A percentile compares a stretch with the other conserved stretches of the same genome.
phyloP scores from a whole-genome alignment of 208 protist genomes.

The Borovskyia barvae region DNA sequence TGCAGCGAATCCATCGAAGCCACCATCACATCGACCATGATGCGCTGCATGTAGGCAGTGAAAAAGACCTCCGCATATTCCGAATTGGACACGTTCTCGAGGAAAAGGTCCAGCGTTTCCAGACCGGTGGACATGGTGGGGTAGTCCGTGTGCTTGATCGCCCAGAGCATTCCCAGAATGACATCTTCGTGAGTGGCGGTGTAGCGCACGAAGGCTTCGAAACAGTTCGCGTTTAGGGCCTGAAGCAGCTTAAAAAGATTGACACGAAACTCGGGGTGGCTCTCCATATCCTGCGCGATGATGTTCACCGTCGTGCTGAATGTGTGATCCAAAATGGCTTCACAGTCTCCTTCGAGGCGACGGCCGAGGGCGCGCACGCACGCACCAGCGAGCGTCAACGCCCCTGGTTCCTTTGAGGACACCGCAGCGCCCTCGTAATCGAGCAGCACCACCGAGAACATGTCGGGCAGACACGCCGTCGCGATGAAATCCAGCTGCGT shows the following conservation, averaged over 20 bases:
- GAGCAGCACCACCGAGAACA: slow-evolving; percentile 94
- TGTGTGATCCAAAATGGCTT: slow-evolving; percentile 94
- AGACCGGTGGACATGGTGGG: slow-evolving; percentile 90
- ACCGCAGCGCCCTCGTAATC: slow-evolving; percentile 94
- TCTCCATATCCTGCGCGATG: slow-evolving; percentile 96
- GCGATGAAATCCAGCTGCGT: slow-evolving; percentile 88
- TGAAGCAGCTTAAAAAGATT: slow-evolving; percentile 97
- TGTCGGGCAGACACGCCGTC: slow-evolving; percentile 89
- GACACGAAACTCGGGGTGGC: slow-evolving; percentile 97
- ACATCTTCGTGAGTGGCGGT: slow-evolving; percentile 71
- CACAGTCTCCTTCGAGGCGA: slow-evolving; percentile 81
- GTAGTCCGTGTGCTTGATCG: slow-evolving; percentile 97
- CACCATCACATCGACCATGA: slow-evolving; percentile 83
- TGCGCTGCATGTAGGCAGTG: slow-evolving; percentile 72
- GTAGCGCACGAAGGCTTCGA: slow-evolving; percentile 81
- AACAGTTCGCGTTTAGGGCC: slow-evolving; percentile 95
- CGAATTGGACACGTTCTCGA: slow-evolving; percentile 72
- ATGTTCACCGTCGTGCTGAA: slow-evolving; percentile 98
- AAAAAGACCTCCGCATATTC: slow-evolving; percentile 64
- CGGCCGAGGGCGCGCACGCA: slow-evolving; percentile 90
- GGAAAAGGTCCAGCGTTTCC: slow-evolving; percentile 93
- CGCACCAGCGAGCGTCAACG: slow-evolving; percentile 89
- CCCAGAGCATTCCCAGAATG: slow-evolving; percentile 97
- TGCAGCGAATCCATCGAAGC: slow-evolving; percentile 83
- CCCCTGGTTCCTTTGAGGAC: slow-evolving; percentile 91